phyloP scores from a whole-genome alignment of 2,329 filamentous ascomycete species.

The Stylonectria norvegica region DNA sequence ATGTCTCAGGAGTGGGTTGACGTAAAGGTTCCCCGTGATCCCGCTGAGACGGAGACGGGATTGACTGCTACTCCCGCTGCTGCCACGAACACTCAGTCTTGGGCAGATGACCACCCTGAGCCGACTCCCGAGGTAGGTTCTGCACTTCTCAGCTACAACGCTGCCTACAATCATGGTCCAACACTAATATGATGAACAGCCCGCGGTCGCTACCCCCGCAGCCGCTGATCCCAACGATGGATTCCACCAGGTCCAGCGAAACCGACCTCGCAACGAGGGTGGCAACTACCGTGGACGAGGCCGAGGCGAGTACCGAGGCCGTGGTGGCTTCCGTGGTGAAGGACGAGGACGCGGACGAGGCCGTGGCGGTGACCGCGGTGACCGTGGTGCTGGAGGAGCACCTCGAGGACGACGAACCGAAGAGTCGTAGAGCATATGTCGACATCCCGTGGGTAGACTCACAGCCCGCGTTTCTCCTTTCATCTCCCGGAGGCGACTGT shows the following conservation, averaged over 20 bases:
- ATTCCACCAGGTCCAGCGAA: constrained; percentile 68
- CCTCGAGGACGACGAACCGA: constrained; percentile 39
- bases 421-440: constrained; percentile 34
- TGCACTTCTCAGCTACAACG: too few species aligned
- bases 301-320: constrained; percentile 49
- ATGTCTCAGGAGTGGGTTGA: constrained; percentile 68
- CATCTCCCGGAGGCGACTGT: constrained; percentile 34
- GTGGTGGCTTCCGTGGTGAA: constrained; percentile 48
- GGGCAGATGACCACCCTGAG: constrained; percentile 77
- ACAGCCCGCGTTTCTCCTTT: constrained; percentile 28
- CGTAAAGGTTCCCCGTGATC: constrained; percentile 62
- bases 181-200: constrained; percentile 11
- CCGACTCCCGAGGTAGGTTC: constrained; percentile 41
- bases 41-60: constrained; percentile 68
- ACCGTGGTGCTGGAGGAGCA: constrained; percentile 33
- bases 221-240: constrained; percentile 55
- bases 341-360: constrained; percentile 41
- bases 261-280: constrained; percentile 53
- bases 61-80: constrained; percentile 58
- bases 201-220: constrained; percentile 34
- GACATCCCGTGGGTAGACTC: constrained; percentile 25
- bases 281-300: constrained; percentile 42
- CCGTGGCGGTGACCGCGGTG: constrained; percentile 48
- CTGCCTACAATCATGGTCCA: neutral
- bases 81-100: constrained; percentile 59